Percentiles rank a stretch among this genome's conserved stretches.
phyloP scores from a whole-genome alignment of 257 asterid species.

The Nicotiana knightiana region DNA sequence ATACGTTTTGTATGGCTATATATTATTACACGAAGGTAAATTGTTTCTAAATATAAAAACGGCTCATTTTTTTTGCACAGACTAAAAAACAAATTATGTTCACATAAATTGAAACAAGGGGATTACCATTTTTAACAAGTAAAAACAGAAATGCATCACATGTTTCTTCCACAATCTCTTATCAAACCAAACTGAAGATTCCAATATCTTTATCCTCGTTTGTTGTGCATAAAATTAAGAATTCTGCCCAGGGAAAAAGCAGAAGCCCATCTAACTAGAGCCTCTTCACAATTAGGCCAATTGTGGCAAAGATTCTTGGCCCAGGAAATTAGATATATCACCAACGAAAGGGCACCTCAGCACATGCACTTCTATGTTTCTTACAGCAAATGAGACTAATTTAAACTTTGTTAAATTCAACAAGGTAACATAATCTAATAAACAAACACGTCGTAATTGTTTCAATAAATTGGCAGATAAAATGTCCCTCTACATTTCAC shows the following conservation, averaged over 20 bases:
- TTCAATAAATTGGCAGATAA: neutral
- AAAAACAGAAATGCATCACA: no score
- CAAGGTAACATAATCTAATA: neutral
- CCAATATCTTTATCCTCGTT: no score
- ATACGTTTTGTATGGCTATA: no score
- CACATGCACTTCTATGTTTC: neutral
- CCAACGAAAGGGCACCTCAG: neutral
- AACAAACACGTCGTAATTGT: neutral
- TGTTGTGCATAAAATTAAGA: neutral
- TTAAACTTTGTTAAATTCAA: neutral
- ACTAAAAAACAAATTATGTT: no score
- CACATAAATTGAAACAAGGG: no score
- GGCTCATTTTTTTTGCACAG: no score
- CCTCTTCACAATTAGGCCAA: neutral
- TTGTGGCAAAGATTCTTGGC: neutral
- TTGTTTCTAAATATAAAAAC: no score
- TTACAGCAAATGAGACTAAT: neutral
- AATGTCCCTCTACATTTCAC: neutral
- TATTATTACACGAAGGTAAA: no score
- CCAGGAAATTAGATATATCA: neutral
- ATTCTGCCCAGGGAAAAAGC: neutral
- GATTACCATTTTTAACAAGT: no score
- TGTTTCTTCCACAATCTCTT: neutral
- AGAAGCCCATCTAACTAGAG: neutral
- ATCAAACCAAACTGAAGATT: neutral